Base-by-base conservation (phyloP, 2,329 filamentous ascomycete genomes). In the Didymellaceae sp. region DNA sequence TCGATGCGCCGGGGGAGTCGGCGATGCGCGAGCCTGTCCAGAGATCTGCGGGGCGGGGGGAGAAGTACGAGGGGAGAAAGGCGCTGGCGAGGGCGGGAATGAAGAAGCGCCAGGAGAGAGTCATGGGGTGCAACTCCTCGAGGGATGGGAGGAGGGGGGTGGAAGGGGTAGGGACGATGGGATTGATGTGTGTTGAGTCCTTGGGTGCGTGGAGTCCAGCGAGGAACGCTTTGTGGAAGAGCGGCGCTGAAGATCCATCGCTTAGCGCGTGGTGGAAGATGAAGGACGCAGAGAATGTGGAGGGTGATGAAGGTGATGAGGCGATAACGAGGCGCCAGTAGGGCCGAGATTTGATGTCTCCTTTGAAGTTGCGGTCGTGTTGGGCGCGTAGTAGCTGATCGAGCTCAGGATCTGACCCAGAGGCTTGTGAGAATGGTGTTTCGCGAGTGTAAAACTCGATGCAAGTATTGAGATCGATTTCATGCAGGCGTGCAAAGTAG, bases 251-350 rank as follows among this genome's bases (percentile, higher is more conserved):
- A 7, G 62, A 63, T 1, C 78, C 78, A 55, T 82, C 79, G 2
- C 74, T 74, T 40, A 81, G 66, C 2, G 74, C 75, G 63, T 81
- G 79, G 47, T 82, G 79, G 54, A 71, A 79, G 8, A 80, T 65
- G 62, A 78, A 81, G 2, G 62, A 63, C 1, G 73, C 75, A 0
- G 75, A 77, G 50, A 81, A 80, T 52, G 45, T 58, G 2, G 57
- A 22, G 1, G 37, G 33, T 3, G 39, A 24, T 6, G 14, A 11
- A 16, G 45, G 9, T 14, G 24, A 62, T 7, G 30, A 47, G 5
- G 53, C 20, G 17, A 81, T 57, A 14, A 73, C 55, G 2, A 81
- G 61, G 16, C 76, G 73, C 78, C 78, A 81, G 53, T 74, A 75
- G 1, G 78, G 74, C n/a, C 37, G 49, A 0, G 49, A 52, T 8